Evolutionary conservation across 495 filamentous ascomycete genomes (phyloP).

Genomic region (Trichocladium uniseriatum): DNA sequence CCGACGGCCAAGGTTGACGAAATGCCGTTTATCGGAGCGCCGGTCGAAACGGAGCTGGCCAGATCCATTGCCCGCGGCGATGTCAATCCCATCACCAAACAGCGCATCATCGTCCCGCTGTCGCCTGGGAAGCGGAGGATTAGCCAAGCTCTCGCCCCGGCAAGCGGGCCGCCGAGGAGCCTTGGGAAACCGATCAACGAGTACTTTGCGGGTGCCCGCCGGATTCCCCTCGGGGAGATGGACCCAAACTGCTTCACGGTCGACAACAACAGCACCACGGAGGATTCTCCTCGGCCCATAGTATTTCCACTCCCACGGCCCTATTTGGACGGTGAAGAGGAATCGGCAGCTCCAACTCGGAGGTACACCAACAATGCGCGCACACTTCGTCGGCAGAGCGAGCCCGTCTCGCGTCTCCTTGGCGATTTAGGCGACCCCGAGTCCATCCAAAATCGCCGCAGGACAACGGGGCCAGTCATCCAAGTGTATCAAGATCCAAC

Average conservation of each 20-base stretch:
- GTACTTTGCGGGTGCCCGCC: conserved; percentile 58
- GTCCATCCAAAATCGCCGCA: conserved; percentile 26
- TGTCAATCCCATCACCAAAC: conserved; percentile 81
- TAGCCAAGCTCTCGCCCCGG: conserved; percentile 22
- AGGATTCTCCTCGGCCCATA: conserved; percentile 28
- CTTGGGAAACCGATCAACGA: conserved; percentile 61
- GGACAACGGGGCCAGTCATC: conserved; percentile 20
- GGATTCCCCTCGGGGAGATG: conserved; percentile 74
- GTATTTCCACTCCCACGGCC: conserved; percentile 42
- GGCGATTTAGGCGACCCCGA: conserved; percentile 7
- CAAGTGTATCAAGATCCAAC: conserved; percentile 17
- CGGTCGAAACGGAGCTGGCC: conserved; percentile 60
- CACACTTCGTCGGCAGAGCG: conserved; percentile 30
- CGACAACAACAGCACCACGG: conserved; percentile 17
- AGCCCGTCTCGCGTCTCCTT: conserved; percentile 33
- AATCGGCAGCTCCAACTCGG: conserved; percentile 12
- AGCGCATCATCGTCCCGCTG: conserved; percentile 44
- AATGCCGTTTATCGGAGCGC: conserved; percentile 69
- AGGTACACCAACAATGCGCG: conserved; percentile 17
- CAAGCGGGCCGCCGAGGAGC: conserved; percentile 22
- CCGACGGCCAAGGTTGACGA: conserved; percentile 50
- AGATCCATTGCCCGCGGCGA: conserved; percentile 72
- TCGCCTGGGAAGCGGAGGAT: conserved; percentile 34
- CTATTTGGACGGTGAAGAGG: conserved; percentile 28
- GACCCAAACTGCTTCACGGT: conserved; percentile 68